Base-by-base conservation (phyloP, 2,329 filamentous ascomycete genomes). In the Ophiostoma angusticollis region DNA sequence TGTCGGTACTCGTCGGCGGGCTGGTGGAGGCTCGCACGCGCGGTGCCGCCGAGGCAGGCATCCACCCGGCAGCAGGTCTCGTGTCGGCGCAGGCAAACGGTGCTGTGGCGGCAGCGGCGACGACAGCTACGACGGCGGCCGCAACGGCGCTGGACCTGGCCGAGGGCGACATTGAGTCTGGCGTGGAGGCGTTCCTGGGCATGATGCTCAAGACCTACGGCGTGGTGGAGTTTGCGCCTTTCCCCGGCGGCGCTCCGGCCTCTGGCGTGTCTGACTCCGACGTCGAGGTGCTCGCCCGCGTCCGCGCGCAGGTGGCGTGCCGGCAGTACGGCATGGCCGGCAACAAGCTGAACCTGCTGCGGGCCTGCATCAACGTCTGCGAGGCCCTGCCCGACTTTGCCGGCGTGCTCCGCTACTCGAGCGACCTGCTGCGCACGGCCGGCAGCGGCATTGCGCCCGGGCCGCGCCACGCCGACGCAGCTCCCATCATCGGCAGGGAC, bases 31-130 rank as follows among this genome's bases (percentile, higher is more conserved):
- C 91, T 13, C 74, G 91, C 28, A 95, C 93, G 33, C 72, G 89
- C 34, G 89, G 89, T 23, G 91, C 91, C 29, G 87, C 91, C n/a
- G 91, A 96, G 54, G 84, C 91, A 52, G 91, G 89, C 4, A 84
- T 98, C 25, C 89, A 96, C 59, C 91, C 91, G 29, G 89, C 89
- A 14, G 85, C 89, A 9, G 87, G 85, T 0, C 64, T 95, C 36
- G 78, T 85, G 19, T 18, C 35, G 58, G 64, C 67, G 1, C 66
- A 66, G 30, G 58, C 57, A 16, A 67, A 64, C 41, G 70, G 69
- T 9, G n/a, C n/a, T n/a, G n/a, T n/a, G n/a, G n/a, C n/a, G n/a
- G n/a, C n/a, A n/a, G n/a, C n/a, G n/a, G n/a, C n/a, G n/a, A n/a
- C n/a, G n/a, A n/a, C n/a, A n/a, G n/a, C n/a, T n/a, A n/a, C n/a